A percentile compares a stretch with the other conserved stretches of the same genome.
Evolutionary conservation across 2,329 filamentous ascomycete genomes (phyloP).

Genomic region (Penicillium hesseltinei): DNA sequence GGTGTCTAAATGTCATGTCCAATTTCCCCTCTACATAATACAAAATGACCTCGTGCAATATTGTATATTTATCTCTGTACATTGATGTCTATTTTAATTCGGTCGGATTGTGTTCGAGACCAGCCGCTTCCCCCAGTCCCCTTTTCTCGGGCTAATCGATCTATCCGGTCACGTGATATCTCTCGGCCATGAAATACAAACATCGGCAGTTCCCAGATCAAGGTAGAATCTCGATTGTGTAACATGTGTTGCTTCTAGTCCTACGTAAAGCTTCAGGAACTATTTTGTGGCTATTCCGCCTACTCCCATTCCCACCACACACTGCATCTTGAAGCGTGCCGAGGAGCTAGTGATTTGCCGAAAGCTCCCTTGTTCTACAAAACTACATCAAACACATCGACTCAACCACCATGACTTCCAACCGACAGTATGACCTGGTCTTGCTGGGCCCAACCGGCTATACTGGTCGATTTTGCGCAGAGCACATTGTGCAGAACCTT

Average conservation of each 20-base stretch:
- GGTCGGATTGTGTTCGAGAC: constrained; percentile 3
- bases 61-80: neutral
- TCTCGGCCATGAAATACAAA: neutral
- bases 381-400: neutral
- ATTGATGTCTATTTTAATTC: neutral
- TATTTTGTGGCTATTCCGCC: neutral
- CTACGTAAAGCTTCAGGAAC: neutral
- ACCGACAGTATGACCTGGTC: constrained; percentile 62
- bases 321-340: neutral
- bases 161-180: constrained; percentile 8
- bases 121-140: neutral
- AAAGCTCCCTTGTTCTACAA: constrained; percentile 7
- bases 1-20: neutral
- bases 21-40: neutral
- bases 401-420: constrained; percentile 37
- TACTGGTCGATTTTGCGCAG: constrained; percentile 73
- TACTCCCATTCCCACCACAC: neutral
- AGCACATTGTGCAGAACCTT: constrained; percentile 69
- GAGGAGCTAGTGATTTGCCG: constrained; percentile 6
- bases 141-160: constrained; percentile 3
- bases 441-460: constrained; percentile 74
- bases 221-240: neutral
- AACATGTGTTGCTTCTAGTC: neutral
- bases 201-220: neutral
- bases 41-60: neutral